Percentiles rank a stretch among this genome's conserved stretches.
phyloP scores from a whole-genome alignment of 345 rosid species.

The Cardiospermum halicacabum region DNA sequence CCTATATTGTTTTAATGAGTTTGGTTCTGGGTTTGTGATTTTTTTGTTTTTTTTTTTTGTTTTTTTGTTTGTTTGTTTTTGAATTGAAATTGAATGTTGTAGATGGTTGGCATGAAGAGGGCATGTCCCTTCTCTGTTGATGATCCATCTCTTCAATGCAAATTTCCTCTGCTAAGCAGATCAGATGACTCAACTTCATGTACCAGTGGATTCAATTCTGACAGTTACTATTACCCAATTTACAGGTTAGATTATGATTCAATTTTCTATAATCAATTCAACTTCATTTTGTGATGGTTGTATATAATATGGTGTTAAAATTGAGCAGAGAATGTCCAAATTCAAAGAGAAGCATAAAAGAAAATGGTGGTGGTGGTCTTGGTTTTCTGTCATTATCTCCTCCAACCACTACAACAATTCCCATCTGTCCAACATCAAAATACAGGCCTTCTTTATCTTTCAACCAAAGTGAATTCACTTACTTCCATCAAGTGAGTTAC shows the following conservation, averaged over 20 bases:
- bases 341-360: constrained; percentile 21
- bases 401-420: constrained; percentile 21
- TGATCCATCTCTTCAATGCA: constrained; percentile 25
- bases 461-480: constrained; percentile 16
- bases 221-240: constrained; percentile 13
- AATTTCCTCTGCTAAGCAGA: constrained; percentile 23
- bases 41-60: neutral
- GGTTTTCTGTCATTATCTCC: constrained; percentile 50
- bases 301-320: neutral
- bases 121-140: constrained; percentile 40
- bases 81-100: constrained; percentile 15
- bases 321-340: constrained; percentile 31
- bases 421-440: constrained; percentile 19
- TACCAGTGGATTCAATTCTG: constrained; percentile 20
- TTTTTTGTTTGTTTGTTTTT: constrained; percentile 20
- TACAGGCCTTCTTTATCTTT: constrained; percentile 20
- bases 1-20: too few species aligned
- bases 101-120: constrained; percentile 56
- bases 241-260: constrained; percentile 31
- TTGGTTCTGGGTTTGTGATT: too few species aligned
- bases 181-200: constrained; percentile 34
- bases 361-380: constrained; percentile 21
- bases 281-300: neutral
- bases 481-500: constrained; percentile 40
- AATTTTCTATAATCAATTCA: neutral